These are phyloP conservation scores for Plasmodium relictum DNA, from an alignment of 169 alveolate species.

Conservation along the genomic window DNA sequence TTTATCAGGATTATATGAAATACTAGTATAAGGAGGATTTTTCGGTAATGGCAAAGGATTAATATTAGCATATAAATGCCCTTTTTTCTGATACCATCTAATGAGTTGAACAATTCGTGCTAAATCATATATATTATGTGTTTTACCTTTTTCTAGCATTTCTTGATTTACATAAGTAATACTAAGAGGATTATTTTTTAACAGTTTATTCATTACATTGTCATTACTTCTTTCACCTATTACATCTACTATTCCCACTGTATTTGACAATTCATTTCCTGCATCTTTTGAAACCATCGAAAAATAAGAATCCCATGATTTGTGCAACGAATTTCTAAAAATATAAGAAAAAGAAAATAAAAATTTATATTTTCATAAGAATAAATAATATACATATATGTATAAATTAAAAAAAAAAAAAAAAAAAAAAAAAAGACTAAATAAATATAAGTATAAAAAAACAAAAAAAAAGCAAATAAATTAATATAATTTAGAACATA, in stretches of 20 bases:
- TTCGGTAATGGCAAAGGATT: constrained; percentile 85
- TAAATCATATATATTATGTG: constrained; percentile 58
- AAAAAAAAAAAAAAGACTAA: not conserved
- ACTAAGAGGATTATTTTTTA: not conserved
- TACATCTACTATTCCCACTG: not conserved
- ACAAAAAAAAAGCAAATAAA: not conserved
- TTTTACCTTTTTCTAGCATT: constrained; percentile 63
- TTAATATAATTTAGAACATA: not conserved
- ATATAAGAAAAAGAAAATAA: not conserved
- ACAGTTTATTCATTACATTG: not conserved
- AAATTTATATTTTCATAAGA: not conserved
- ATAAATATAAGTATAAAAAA: not conserved
- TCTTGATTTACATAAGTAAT: constrained; percentile 60
- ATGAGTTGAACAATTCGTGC: constrained; percentile 80
- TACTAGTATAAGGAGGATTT: constrained; percentile 81
- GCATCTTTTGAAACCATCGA: not conserved
- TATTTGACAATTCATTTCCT: not conserved
- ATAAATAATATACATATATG: not conserved
- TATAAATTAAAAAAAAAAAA: not conserved
- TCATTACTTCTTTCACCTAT: not conserved
- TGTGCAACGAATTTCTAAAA: constrained; percentile 32
- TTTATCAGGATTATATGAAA: constrained; percentile 23
- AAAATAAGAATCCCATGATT: constrained; percentile 62
- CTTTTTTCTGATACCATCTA: constrained; percentile 81
- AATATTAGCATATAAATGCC: constrained; percentile 80